Evolutionary conservation across 257 asterid genomes (phyloP), one percentile per base, ranked within the genome.

Genomic region (Fraxinus excelsior): DNA sequence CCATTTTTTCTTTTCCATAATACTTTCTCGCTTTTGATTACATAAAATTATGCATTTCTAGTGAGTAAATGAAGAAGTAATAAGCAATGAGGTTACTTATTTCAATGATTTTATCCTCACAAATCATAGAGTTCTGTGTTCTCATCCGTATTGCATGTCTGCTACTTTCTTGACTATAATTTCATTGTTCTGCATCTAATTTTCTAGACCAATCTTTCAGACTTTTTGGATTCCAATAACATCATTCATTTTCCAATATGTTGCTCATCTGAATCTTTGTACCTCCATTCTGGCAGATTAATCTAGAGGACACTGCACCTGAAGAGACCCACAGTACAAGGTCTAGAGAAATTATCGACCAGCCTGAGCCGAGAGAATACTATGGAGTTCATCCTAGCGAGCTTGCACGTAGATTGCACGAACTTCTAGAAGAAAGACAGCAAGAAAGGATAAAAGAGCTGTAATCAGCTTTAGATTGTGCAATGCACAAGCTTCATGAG

Each of bases 361-460:
- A 74, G 37, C 42, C 79, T 29, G 78, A 71, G 16, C 25, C 18
- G 3, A 75, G 71, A 56, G 84, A 80, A 28, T 84, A 62, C 70
- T 70, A 79, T 0, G 90, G 94, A 66, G 90, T 93, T 73, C 78
- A 83, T 46, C 89, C 98, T 1, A 32, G 73, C 23, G 98, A 93
- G 67, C 88, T 93, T 0, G 91, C 88, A 85, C 82, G 89, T 44
- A 90, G 80, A 82, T 68, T 93, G 85, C 90, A 84, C 71, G 81
- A 88, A 71, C 85, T 93, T 9, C 37, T 88, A 79, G 90, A 87
- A 79, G 70, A 56, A 35, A 86, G 93, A 79, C 97, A 87, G 81
- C 70, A 88, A 64, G 91, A 90, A 40, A 86, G 84, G 80, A 93
- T 93, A 64, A 75, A 65, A 53, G 94, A 88, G 77, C 90, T 93